These are phyloP conservation scores for Acanthamoeba lenticulata DNA, from an alignment of 208 protist genomes.

Conservation along the genomic window DNA sequence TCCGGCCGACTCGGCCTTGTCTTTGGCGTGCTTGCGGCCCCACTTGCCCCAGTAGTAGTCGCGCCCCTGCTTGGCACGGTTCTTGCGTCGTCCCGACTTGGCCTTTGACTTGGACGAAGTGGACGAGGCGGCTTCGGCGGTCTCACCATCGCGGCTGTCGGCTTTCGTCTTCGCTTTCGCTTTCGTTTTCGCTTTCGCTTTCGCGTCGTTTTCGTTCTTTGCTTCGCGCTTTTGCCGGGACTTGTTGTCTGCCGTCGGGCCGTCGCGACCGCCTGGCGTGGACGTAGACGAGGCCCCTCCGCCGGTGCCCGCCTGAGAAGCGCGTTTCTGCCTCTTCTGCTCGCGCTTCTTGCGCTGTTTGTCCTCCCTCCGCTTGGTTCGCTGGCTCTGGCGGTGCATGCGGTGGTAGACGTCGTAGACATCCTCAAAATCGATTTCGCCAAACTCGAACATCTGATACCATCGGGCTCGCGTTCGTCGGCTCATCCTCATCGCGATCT, in stretches of 20 bases:
- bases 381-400: not conserved
- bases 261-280: too few species aligned
- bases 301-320: not conserved
- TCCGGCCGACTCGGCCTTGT: not conserved
- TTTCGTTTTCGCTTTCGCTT: too few species aligned
- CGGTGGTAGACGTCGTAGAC: not conserved
- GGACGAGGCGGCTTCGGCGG: too few species aligned
- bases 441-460: not conserved
- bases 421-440: slow-evolving; percentile 24
- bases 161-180: too few species aligned
- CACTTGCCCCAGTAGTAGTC: not conserved
- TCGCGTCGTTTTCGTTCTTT: too few species aligned
- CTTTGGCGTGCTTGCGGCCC: not conserved
- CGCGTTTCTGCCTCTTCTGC: not conserved
- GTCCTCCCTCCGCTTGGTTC: not conserved
- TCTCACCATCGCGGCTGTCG: too few species aligned
- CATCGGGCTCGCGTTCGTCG: not conserved
- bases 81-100: not conserved
- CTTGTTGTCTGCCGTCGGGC: too few species aligned
- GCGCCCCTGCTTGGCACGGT: not conserved
- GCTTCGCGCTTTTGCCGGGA: too few species aligned
- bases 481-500: not conserved
- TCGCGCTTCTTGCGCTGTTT: not conserved
- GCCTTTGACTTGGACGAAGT: too few species aligned
- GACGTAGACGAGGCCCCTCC: too few species aligned